Evolutionary conservation across 192 early-diverging fungal species (phyloP).

Genomic region (Dissophora globulifera): DNA sequence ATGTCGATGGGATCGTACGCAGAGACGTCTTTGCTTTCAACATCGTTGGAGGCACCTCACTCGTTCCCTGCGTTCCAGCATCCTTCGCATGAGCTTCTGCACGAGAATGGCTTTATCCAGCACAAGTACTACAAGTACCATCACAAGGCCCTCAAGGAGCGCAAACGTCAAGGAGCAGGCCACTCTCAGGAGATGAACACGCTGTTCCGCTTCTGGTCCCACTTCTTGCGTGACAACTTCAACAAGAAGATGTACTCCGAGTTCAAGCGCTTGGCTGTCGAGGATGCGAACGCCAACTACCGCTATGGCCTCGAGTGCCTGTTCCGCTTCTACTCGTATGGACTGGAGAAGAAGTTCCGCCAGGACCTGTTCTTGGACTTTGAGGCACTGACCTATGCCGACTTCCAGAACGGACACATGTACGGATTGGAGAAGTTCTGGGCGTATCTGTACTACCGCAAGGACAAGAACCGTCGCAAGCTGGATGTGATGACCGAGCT

Average conservation of each 20-base stretch:
- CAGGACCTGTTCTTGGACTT: conserved; percentile 90
- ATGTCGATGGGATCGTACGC: conserved; percentile 44
- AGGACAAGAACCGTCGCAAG: conserved; percentile 79
- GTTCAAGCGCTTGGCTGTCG: conserved; percentile 89
- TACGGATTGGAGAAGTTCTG: conserved; percentile 98
- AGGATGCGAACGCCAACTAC: conserved; percentile 88
- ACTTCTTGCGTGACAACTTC: conserved; percentile 97
- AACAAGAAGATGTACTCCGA: conserved; percentile 94
- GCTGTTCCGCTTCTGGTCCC: conserved; percentile 96
- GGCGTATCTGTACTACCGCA: conserved; percentile 92
- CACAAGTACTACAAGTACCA: conserved; percentile 97
- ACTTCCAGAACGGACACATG: conserved; percentile 77
- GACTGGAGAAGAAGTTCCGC: conserved; percentile 90
- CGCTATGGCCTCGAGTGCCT: conserved; percentile 97
- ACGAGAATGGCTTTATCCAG: conserved; percentile 97
- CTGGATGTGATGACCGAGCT: conserved; percentile 66
- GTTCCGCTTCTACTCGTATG: conserved; percentile 98
- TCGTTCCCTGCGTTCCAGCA: conserved; percentile 78
- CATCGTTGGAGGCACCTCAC: conserved; percentile 65
- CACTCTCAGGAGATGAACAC: conserved; percentile 98
- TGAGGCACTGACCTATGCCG: conserved; percentile 81
- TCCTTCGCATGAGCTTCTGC: conserved; percentile 91
- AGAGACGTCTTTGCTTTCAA: conserved; percentile 49
- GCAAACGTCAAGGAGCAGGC: conserved; percentile 89
- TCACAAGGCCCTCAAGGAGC: conserved; percentile 92